Evolutionary conservation across 225 moss, liverwort and hornwort genomes (phyloP).

Genomic region (Climacium dendroides): DNA sequence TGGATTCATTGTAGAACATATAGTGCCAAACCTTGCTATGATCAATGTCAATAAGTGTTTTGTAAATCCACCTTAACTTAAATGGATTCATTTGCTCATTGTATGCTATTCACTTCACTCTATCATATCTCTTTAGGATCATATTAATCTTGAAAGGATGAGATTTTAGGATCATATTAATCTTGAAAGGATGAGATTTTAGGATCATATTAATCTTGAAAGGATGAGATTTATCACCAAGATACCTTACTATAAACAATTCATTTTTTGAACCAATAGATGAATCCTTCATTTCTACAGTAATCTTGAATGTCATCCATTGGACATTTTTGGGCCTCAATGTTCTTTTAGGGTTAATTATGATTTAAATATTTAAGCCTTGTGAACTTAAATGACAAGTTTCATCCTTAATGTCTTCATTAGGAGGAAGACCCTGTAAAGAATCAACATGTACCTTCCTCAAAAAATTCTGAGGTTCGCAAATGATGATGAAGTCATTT

Average conservation of each 20-base stretch:
- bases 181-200: neutral
- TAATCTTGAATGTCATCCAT: too few relatives aligned
- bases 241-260: neutral
- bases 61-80: neutral
- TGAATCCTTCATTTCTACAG: too few relatives aligned
- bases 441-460: rapidly evolving
- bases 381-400: neutral
- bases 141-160: neutral
- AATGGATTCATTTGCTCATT: neutral
- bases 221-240: neutral
- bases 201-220: neutral
- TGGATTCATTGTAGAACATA: neutral
- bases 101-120: too few relatives aligned
- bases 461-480: rapidly evolving
- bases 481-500: neutral
- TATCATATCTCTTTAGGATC: neutral
- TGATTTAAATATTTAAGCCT: too few relatives aligned
- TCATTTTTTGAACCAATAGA: neutral
- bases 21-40: too few relatives aligned
- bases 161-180: too few relatives aligned
- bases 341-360: too few relatives aligned
- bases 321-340: too few relatives aligned
- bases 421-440: neutral
- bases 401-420: neutral
- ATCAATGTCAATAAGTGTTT: neutral